Evolutionary conservation across 108 stramenopile genomes (phyloP), one percentile per base, ranked within the genome.

Genomic region (Nitzschia inconspicua): DNA sequence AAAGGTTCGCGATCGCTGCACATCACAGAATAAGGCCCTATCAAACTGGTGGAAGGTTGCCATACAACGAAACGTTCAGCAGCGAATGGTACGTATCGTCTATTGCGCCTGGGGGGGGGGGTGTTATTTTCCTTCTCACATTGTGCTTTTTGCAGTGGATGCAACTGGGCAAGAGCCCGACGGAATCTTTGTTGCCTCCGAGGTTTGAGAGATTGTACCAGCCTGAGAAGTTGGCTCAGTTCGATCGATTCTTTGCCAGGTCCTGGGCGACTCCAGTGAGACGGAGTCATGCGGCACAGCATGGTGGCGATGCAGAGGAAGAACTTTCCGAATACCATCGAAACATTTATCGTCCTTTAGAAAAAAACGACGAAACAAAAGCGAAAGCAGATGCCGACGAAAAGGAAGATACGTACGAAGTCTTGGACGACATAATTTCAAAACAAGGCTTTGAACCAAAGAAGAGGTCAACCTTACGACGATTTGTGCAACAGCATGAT

Each of bases 21-120:
- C 60, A 20, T 42, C 65, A 20, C 88, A 89, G 53, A 79, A 84
- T 37, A 58, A 64, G 39, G 73, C 80, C 8, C 62, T 89, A 19
- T 86, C 85, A 9, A 32, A 68, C 18, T 89, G 88, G 88, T 89
- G 88, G 88, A 89, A 81, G 60, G 49, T 60, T 29, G 85, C 88
- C 8, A 59, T 89, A 49, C 83, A 89, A 71, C 26, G 60, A 3
- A 76, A 85, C 61, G 78, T 93, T 11, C 82, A 90, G 41, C 76
- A 86, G 37, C 70, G 92, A 30, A 86, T 88, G 83, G 53, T 54
- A 54, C 34, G 53, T 54, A 13, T 29, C n/a, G n/a, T n/a, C 8
- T 25, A 54, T 35, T 4, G 2, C 24, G 34, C n/a, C 20, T 39
- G 11, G 11, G 37, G 14, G 6, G 34, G 18, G 24, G 11, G 24